Evolutionary conservation across 805 yeast genomes (phyloP).

Genomic region (Candida railenensis): DNA sequence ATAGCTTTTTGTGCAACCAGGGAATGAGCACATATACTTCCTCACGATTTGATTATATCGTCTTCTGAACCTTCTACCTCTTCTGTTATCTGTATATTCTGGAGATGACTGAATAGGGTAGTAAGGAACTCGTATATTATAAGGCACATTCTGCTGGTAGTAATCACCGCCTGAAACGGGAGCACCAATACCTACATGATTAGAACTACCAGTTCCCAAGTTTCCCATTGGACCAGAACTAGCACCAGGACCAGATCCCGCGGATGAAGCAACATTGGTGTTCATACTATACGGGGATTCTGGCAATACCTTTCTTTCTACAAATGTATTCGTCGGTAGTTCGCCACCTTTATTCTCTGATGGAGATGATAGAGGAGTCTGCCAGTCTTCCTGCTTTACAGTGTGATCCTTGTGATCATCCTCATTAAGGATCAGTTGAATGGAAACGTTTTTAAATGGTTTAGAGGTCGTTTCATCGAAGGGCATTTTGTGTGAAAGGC

Average conservation of each 20-base stretch:
- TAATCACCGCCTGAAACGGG: background rate
- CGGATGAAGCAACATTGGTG: background rate
- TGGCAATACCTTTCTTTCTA: background rate
- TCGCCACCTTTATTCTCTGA: background rate
- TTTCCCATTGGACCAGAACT: background rate
- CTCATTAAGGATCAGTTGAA: constrained; percentile 13
- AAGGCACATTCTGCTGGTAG: background rate
- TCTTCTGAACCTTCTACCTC: constrained; percentile 34
- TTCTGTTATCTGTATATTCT: constrained; percentile 19
- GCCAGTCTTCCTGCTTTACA: background rate
- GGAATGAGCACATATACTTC: constrained; percentile 32
- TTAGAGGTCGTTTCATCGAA: constrained; percentile 7
- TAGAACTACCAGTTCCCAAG: background rate
- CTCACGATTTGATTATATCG: constrained; percentile 36
- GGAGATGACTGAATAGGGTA: constrained; percentile 2
- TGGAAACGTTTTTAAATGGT: constrained; percentile 14
- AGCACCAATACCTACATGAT: background rate
- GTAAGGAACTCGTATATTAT: constrained; percentile 1
- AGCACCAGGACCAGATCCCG: background rate
- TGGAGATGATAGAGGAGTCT: constrained; percentile 1
- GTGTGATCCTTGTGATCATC: background rate
- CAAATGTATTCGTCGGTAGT: background rate
- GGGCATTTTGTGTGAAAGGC: constrained; percentile 5
- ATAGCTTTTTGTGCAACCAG: constrained; percentile 42
- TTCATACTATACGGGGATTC: background rate